Percentiles rank a stretch among this genome's conserved stretches.
Evolutionary conservation across 202 grass and related monocot genomes (phyloP).

Genomic region (Cymbopogon flexuosus): DNA sequence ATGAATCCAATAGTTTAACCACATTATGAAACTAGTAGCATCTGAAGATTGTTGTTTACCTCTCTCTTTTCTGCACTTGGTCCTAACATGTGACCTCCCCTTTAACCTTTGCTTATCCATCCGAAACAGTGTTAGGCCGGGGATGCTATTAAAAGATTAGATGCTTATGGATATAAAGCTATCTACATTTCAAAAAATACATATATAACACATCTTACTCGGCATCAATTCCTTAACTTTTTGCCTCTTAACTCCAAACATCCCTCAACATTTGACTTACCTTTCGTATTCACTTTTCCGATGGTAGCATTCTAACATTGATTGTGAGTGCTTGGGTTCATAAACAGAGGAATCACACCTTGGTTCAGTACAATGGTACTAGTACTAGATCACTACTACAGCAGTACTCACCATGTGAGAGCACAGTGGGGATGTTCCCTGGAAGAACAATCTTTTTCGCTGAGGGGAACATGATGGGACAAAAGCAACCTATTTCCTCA

Average conservation of each 20-base stretch:
- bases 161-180: slow-evolving; percentile 2
- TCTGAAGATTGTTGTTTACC: background rate
- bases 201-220: background rate
- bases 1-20: slow-evolving; percentile 17
- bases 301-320: background rate
- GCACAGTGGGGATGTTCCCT: slow-evolving; percentile 28
- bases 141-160: background rate
- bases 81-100: background rate
- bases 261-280: slow-evolving; percentile 3
- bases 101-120: slow-evolving; percentile 1
- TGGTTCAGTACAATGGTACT: slow-evolving; percentile 17
- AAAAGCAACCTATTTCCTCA: slow-evolving; percentile 34
- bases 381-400: background rate
- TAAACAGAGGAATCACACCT: background rate
- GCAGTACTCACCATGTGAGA: slow-evolving; percentile 25
- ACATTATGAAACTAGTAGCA: background rate
- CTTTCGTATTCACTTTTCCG: slow-evolving; percentile 5
- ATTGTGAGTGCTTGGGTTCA: slow-evolving; percentile 5
- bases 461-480: slow-evolving; percentile 36
- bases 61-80: background rate
- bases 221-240: background rate
- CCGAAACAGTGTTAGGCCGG: background rate
- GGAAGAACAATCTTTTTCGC: slow-evolving; percentile 32
- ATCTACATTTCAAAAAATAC: background rate
- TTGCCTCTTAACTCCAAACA: background rate